These are phyloP conservation scores for Echeveria elegans DNA, from an alignment of 164 flowering plant species.

Conservation along the genomic window DNA sequence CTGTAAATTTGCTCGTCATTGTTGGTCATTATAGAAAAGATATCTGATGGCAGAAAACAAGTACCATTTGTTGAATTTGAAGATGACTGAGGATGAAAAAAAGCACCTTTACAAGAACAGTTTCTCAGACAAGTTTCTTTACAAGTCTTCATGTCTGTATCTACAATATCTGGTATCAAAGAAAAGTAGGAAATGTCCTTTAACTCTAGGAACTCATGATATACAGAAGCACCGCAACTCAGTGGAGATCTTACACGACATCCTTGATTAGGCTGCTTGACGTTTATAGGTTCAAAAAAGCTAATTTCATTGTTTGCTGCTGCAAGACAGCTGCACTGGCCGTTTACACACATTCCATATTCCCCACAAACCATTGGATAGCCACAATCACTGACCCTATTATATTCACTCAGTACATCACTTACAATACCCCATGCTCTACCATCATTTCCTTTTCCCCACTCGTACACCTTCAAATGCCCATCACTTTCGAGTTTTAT, in stretches of 20 bases:
- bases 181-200: conserved; percentile 11
- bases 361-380: conserved; percentile 23
- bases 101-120: conserved; percentile 20
- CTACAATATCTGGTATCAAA: neutral
- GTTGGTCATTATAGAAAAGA: conserved; percentile 16
- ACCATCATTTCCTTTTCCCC: neutral
- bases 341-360: conserved; percentile 17
- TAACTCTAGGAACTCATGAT: conserved; percentile 14
- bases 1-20: neutral
- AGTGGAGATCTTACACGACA: conserved; percentile 13
- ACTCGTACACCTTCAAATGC: conserved; percentile 20
- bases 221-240: conserved; percentile 6
- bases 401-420: neutral
- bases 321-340: neutral
- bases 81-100: conserved; percentile 10
- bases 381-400: conserved; percentile 13
- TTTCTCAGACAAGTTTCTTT: conserved; percentile 10
- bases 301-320: neutral
- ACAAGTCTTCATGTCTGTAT: neutral
- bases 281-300: conserved; percentile 2
- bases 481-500: conserved; percentile 24
- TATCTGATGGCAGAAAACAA: conserved; percentile 15
- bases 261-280: conserved; percentile 11
- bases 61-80: conserved; percentile 8
- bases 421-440: neutral